Evolutionary conservation across 495 filamentous ascomycete species (phyloP).

Genomic region (Hypoxylon lienhwacheense): DNA sequence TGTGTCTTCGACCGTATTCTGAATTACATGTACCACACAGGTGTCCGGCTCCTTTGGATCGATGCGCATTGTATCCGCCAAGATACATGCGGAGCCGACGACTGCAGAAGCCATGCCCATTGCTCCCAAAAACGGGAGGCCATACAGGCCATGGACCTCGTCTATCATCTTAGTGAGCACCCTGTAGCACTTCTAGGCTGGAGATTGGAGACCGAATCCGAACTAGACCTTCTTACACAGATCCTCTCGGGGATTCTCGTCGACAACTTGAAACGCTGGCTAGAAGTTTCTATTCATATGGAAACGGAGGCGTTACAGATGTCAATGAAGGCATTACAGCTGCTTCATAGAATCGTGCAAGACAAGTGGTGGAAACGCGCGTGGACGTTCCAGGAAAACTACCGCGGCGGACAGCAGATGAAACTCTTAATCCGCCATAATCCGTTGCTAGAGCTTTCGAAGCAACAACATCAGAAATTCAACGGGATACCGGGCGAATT

Average conservation of each 20-base stretch:
- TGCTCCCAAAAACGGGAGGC: conserved; percentile 13
- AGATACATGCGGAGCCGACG: neutral
- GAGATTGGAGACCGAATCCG: neutral
- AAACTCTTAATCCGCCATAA: conserved; percentile 24
- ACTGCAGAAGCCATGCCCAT: neutral
- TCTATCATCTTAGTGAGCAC: conserved; percentile 24
- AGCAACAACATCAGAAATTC: conserved; percentile 3
- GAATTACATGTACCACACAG: conserved; percentile 21
- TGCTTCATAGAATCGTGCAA: conserved; percentile 20
- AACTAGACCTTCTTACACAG: neutral
- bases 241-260: neutral
- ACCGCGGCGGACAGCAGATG: conserved; percentile 22
- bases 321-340: neutral
- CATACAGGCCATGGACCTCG: conserved; percentile 27
- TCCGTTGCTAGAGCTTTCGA: neutral
- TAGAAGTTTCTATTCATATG: too few relatives aligned
- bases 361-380: conserved; percentile 32
- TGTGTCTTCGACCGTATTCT: conserved; percentile 21
- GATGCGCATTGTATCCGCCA: conserved; percentile 34
- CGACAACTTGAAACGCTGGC: neutral
- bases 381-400: conserved; percentile 39
- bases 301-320: neutral
- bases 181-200: conserved; percentile 26
- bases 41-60: conserved; percentile 25
- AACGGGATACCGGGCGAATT: conserved; percentile 27